Percentiles rank a stretch among this genome's conserved stretches.
Conservation (phyloP, 148 eudicot genomes). For the Beta vulgaris region DNA sequence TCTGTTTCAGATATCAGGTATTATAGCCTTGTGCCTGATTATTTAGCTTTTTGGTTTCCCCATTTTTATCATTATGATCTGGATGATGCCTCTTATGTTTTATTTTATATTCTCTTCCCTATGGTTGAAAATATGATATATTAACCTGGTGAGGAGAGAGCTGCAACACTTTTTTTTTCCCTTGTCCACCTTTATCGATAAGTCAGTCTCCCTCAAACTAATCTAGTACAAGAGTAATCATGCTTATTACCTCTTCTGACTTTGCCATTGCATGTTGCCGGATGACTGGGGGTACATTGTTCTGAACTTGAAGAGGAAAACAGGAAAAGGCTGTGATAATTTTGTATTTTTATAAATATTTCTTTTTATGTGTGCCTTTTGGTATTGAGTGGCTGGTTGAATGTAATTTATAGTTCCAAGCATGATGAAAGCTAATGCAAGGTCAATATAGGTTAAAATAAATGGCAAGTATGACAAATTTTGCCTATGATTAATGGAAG, state of each 20-base stretch:
- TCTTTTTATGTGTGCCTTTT: neutral
- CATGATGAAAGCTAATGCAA: neutral
- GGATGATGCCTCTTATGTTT: neutral
- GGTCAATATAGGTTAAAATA: neutral
- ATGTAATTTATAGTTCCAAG: neutral
- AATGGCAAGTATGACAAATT: neutral
- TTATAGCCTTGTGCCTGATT: neutral
- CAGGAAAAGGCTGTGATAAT: neutral
- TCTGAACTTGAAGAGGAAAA: neutral
- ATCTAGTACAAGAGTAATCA: neutral
- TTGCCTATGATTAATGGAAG: neutral
- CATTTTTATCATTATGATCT: neutral
- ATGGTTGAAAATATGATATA: neutral
- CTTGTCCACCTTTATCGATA: neutral
- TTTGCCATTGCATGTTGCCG: neutral
- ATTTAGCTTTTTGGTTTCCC: conserved; percentile 9
- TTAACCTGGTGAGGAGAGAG: neutral
- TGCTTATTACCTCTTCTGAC: neutral
- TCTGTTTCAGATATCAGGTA: conserved; percentile 97
- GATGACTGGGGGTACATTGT: neutral
- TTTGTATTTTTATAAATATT: no score
- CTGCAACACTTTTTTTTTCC: neutral
- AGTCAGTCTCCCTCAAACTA: neutral
- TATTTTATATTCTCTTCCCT: neutral
- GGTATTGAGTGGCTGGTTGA: neutral